phyloP scores from a whole-genome alignment of 2,329 filamentous ascomycete genomes.

The Lasiodiplodia citricola region DNA sequence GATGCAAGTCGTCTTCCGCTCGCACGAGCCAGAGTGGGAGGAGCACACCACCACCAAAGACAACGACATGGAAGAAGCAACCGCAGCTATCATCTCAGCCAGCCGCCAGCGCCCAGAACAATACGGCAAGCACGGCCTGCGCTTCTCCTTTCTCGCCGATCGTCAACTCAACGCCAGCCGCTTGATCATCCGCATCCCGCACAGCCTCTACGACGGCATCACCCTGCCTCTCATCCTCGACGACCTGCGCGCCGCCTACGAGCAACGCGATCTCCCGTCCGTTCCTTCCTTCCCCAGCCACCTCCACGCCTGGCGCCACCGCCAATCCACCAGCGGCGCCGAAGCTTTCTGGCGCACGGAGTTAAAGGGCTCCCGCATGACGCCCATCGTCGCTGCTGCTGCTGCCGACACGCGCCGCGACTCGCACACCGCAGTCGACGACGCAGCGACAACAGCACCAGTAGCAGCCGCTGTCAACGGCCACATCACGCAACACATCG shows the following conservation, averaged over 20 bases:
- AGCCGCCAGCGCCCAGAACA: conserved; percentile 63
- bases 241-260: conserved; percentile 63
- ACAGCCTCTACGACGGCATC: conserved; percentile 73
- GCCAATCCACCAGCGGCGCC: conserved; percentile 68
- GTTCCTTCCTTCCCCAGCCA: conserved; percentile 52
- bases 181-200: conserved; percentile 67
- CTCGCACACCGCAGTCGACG: too few relatives aligned
- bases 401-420: too few relatives aligned
- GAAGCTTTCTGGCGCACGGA: conserved; percentile 67
- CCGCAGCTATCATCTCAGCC: conserved; percentile 57
- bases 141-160: conserved; percentile 56
- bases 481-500: neutral
- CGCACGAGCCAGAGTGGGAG: conserved; percentile 58
- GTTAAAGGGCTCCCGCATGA: conserved; percentile 56
- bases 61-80: conserved; percentile 58
- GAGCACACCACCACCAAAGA: conserved; percentile 39
- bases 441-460: neutral
- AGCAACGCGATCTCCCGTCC: conserved; percentile 38
- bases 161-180: conserved; percentile 40
- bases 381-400: conserved; percentile 27
- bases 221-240: conserved; percentile 66
- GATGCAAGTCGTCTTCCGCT: conserved; percentile 64
- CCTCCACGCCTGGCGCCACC: conserved; percentile 41
- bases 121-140: conserved; percentile 65
- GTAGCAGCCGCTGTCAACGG: conserved; percentile 44